Conservation (phyloP, 2,329 filamentous ascomycete genomes). For the Botrytis aclada region DNA sequence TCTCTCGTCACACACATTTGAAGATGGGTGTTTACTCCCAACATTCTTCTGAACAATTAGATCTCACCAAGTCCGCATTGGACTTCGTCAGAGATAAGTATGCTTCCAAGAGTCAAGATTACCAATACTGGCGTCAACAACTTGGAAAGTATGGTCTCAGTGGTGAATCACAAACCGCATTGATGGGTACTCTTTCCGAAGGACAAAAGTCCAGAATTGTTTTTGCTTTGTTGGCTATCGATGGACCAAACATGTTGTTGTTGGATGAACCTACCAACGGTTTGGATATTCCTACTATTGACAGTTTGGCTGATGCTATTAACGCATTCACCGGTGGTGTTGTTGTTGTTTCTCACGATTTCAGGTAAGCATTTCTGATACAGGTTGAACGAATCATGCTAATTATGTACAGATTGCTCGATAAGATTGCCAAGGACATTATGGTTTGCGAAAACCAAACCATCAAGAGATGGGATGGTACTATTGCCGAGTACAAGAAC, state of each 20-base stretch:
- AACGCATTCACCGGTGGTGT: slow-evolving; percentile 93
- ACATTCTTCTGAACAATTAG: slow-evolving; percentile 97
- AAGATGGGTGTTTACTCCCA: slow-evolving; percentile 98
- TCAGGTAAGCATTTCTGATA: slow-evolving; percentile 65
- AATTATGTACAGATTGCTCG: slow-evolving; percentile 68
- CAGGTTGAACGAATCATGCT: slow-evolving; percentile 29
- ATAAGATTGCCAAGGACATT: slow-evolving; percentile 99
- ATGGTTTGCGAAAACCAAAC: slow-evolving; percentile 99
- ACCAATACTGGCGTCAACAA: slow-evolving; percentile 99
- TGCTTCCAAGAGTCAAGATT: slow-evolving; percentile 82
- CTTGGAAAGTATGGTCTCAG: slow-evolving; percentile 91
- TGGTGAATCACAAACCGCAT: slow-evolving; percentile 89
- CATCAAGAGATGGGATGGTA: slow-evolving; percentile 82
- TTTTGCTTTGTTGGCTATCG: slow-evolving; percentile 92
- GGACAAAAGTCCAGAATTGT: slow-evolving; percentile 98
- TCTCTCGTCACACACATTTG: slow-evolving; percentile 93
- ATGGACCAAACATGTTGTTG: slow-evolving; percentile 94
- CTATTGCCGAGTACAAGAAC: slow-evolving; percentile 95
- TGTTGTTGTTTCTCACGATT: slow-evolving; percentile 97
- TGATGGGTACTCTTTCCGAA: slow-evolving; percentile 97
- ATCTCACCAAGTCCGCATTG: slow-evolving; percentile 94
- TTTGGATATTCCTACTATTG: slow-evolving; percentile 97
- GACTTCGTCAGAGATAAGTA: slow-evolving; percentile 99
- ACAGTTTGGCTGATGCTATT: slow-evolving; percentile 95
- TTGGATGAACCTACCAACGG: slow-evolving; percentile 99